phyloP scores from a whole-genome alignment of 2,329 filamentous ascomycete species.

The Alternaria ventricosa region DNA sequence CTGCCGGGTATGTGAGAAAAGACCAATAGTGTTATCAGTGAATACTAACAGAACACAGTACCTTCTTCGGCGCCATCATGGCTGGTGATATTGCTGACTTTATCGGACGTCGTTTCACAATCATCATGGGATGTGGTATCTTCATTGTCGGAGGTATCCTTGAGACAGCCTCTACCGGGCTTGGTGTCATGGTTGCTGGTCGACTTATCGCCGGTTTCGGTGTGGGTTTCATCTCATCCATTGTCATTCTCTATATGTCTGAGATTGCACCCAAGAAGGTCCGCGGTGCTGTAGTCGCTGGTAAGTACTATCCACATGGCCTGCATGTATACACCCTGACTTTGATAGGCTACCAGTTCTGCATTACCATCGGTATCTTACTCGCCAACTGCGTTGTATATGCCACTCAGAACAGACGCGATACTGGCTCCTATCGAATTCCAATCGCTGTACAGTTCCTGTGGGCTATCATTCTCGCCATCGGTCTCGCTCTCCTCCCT shows the following conservation, averaged over 20 bases:
- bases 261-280: conserved; percentile 76
- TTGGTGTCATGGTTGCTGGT: conserved; percentile 72
- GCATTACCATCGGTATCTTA: conserved; percentile 80
- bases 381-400: conserved; percentile 79
- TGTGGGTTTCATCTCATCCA: conserved; percentile 74
- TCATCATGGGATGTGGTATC: conserved; percentile 67
- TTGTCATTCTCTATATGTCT: conserved; percentile 76
- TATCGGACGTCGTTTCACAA: conserved; percentile 69
- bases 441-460: conserved; percentile 81
- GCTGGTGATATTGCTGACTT: conserved; percentile 65
- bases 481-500: conserved; percentile 76
- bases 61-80: conserved; percentile 74
- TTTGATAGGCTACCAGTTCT: conserved; percentile 71
- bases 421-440: conserved; percentile 75
- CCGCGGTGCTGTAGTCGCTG: conserved; percentile 75
- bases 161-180: conserved; percentile 66
- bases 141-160: conserved; percentile 63
- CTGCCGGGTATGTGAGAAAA: conserved; percentile 55
- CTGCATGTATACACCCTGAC: background rate
- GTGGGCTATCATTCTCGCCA: conserved; percentile 78
- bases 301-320: background rate
- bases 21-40: background rate
- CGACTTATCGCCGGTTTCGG: conserved; percentile 77
- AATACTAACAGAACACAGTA: conserved; percentile 50
- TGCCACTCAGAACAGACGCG: conserved; percentile 67